These are phyloP conservation scores for Spatholobus suberectus DNA, from an alignment of 306 rosid species.

Conservation along the genomic window DNA sequence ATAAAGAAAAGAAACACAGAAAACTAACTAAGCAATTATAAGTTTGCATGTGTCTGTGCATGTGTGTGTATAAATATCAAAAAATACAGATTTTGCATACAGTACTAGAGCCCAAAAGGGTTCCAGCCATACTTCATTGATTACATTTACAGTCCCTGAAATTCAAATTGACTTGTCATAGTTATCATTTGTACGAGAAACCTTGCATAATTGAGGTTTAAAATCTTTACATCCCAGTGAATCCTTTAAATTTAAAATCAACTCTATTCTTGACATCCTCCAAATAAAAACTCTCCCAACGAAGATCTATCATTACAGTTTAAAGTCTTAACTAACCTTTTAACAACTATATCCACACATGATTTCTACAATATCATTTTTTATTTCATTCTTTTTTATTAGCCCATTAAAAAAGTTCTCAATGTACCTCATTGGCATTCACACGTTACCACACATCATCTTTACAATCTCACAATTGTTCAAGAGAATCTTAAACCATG, in stretches of 20 bases:
- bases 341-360: background rate
- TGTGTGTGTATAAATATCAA: background rate
- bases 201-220: background rate
- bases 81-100: background rate
- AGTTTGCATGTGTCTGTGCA: background rate
- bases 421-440: background rate
- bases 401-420: background rate
- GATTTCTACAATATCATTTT: background rate
- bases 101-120: background rate
- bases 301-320: background rate
- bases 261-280: constrained; percentile 15
- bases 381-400: background rate
- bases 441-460: background rate
- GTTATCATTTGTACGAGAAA: background rate
- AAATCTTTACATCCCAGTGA: background rate
- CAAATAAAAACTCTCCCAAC: background rate
- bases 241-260: background rate
- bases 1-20: background rate
- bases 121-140: background rate
- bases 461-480: constrained; percentile 4
- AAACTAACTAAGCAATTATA: background rate
- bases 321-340: background rate
- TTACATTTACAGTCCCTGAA: background rate
- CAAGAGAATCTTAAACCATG: background rate
- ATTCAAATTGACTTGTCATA: background rate